Evolutionary conservation across 352 stramenopile species (phyloP).

Genomic region (Hyaloperonospora brassicae): DNA sequence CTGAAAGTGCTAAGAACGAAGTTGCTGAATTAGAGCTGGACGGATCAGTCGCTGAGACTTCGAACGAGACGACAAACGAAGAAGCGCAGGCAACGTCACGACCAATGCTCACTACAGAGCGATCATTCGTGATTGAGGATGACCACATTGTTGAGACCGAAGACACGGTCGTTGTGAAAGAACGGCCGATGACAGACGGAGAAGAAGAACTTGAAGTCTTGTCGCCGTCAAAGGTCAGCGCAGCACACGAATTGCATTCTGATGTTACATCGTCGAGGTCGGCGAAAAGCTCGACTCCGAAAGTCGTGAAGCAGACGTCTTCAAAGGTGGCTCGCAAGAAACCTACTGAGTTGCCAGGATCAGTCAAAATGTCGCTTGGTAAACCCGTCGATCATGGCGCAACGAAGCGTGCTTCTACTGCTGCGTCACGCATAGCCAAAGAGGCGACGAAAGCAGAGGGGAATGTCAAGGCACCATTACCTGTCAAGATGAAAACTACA

Average conservation of each 20-base stretch:
- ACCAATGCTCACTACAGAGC: constrained; percentile 57
- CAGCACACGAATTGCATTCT: constrained; percentile 11
- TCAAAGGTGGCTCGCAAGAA: constrained; percentile 21
- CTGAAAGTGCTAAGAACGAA: constrained; percentile 3
- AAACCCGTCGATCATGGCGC: constrained; percentile 12
- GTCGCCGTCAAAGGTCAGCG: constrained; percentile 3
- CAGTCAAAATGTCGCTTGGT: constrained; percentile 15
- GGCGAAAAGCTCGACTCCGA: constrained; percentile 8
- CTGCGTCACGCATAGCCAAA: constrained; percentile 24
- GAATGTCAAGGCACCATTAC: constrained; percentile 6
- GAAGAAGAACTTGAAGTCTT: constrained; percentile 39
- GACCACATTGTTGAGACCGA: constrained; percentile 50
- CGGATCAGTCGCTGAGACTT: constrained; percentile 1
- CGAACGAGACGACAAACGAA: constrained; percentile 10
- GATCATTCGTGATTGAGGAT: constrained; percentile 59
- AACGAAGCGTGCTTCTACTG: constrained; percentile 27
- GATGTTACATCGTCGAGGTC: constrained; percentile 6
- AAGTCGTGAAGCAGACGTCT: constrained; percentile 2
- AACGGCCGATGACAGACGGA: constrained; percentile 46
- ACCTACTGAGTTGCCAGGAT: constrained; percentile 20
- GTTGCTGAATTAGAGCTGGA: constrained; percentile 9
- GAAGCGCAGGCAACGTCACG: constrained; percentile 16
- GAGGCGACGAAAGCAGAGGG: constrained; percentile 15
- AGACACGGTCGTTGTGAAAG: constrained; percentile 53
- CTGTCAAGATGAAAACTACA: constrained; percentile 14